Conservation (phyloP, 306 rosid species). For the Prunus armeniaca region DNA sequence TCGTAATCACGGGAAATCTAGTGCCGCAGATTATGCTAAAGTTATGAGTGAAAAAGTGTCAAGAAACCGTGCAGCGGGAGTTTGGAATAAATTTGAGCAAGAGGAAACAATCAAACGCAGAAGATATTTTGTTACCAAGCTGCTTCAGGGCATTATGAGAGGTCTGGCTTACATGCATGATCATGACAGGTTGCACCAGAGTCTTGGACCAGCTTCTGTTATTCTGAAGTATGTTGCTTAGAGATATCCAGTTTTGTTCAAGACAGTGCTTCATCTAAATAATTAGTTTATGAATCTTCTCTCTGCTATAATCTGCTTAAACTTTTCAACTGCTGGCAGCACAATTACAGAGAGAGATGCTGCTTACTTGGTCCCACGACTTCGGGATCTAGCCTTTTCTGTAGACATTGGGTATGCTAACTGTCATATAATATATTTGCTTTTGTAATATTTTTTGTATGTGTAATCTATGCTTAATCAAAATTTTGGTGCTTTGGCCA, state of each 20-base stretch:
- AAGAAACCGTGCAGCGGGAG: conserved; percentile 30
- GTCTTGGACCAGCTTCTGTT: conserved; percentile 94
- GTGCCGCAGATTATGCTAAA: conserved; percentile 88
- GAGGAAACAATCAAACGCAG: conserved; percentile 53
- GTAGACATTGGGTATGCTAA: conserved; percentile 60
- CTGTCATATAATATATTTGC: not conserved
- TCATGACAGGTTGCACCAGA: conserved; percentile 81
- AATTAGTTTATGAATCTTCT: not conserved
- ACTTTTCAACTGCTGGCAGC: conserved; percentile 42
- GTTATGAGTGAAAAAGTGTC: conserved; percentile 62
- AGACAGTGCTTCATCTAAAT: conserved; percentile 10
- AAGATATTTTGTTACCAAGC: conserved; percentile 50
- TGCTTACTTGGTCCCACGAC: conserved; percentile 77
- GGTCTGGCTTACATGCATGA: conserved; percentile 82
- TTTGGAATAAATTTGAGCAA: conserved; percentile 76
- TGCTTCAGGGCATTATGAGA: conserved; percentile 78
- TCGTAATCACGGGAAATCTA: conserved; percentile 81
- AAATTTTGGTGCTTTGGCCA: not conserved
- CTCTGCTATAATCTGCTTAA: not conserved
- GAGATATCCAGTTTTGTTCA: conserved; percentile 20
- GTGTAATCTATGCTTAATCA: not conserved
- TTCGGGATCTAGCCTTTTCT: conserved; percentile 88
- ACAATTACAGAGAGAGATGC: conserved; percentile 74
- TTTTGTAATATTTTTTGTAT: not conserved
- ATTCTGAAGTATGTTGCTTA: conserved; percentile 63